These are phyloP conservation scores for Petunia axillaris DNA, from an alignment of 257 asterid genomes.

Conservation along the genomic window DNA sequence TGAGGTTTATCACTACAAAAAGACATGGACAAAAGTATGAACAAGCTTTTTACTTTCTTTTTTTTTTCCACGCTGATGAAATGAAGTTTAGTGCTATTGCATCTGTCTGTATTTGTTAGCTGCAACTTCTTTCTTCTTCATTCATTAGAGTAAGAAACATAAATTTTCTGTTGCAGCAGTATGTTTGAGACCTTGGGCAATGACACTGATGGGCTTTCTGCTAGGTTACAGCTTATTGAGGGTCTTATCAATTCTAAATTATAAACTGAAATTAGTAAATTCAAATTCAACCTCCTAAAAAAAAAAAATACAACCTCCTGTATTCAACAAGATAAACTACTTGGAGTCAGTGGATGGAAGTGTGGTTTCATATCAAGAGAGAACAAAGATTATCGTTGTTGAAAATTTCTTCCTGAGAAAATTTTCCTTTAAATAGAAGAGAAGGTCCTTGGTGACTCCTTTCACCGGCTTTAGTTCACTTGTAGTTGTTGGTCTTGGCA, in stretches of 20 bases:
- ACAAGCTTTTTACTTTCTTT: not conserved
- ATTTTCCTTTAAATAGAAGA: no score
- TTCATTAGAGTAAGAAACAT: not conserved
- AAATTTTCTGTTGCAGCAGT: not conserved
- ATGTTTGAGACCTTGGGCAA: not conserved
- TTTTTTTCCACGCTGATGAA: not conserved
- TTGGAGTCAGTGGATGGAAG: no score
- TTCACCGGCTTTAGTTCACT: no score
- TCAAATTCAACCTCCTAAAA: no score
- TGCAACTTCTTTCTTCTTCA: conserved; percentile 4
- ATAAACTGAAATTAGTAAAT: no score
- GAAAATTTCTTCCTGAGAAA: no score
- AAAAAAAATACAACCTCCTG: no score
- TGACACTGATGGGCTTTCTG: not conserved
- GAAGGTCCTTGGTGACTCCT: no score
- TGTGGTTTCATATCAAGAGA: no score
- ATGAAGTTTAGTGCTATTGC: not conserved
- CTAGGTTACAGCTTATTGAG: not conserved
- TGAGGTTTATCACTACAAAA: conserved; percentile 81
- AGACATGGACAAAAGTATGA: conserved; percentile 61
- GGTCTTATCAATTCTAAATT: not conserved
- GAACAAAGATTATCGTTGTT: no score
- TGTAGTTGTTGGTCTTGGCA: no score
- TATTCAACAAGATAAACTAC: no score
- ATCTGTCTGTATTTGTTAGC: not conserved